Evolutionary conservation across 352 stramenopile genomes (phyloP).

Genomic region (Salisapilia sapeloensis): DNA sequence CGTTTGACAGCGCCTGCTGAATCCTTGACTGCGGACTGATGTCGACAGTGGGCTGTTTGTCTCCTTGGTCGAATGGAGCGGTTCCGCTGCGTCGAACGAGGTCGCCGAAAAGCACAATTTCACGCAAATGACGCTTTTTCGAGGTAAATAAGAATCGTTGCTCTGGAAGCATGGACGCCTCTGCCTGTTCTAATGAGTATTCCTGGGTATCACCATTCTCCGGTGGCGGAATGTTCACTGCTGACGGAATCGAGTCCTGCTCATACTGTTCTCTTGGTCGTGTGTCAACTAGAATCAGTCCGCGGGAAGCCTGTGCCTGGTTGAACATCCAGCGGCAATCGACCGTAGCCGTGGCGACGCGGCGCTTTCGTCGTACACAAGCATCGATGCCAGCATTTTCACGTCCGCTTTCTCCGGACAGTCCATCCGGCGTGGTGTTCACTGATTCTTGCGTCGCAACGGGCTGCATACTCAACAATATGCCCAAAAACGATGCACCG

Average conservation of each 20-base stretch:
- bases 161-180: constrained; percentile 32
- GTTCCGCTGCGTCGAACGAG: constrained; percentile 17
- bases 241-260: constrained; percentile 54
- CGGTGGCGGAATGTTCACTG: constrained; percentile 56
- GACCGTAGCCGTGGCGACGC: constrained; percentile 43
- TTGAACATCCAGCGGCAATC: constrained; percentile 78
- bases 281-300: constrained; percentile 66
- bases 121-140: constrained; percentile 62
- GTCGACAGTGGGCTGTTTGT: no score
- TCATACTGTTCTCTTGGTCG: constrained; percentile 29
- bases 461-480: not conserved
- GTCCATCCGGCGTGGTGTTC: no score
- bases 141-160: constrained; percentile 47
- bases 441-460: constrained; percentile 1
- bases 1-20: no score
- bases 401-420: not conserved
- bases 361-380: constrained; percentile 15
- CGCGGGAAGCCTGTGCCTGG: constrained; percentile 52
- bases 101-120: constrained; percentile 68
- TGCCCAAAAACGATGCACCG: no score
- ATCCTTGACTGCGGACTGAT: no score
- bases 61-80: no score
- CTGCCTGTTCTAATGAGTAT: constrained; percentile 22
- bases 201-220: constrained; percentile 6
- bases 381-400: constrained; percentile 1